phyloP scores from a whole-genome alignment of 306 rosid genomes.

The Castanospermum australe region DNA sequence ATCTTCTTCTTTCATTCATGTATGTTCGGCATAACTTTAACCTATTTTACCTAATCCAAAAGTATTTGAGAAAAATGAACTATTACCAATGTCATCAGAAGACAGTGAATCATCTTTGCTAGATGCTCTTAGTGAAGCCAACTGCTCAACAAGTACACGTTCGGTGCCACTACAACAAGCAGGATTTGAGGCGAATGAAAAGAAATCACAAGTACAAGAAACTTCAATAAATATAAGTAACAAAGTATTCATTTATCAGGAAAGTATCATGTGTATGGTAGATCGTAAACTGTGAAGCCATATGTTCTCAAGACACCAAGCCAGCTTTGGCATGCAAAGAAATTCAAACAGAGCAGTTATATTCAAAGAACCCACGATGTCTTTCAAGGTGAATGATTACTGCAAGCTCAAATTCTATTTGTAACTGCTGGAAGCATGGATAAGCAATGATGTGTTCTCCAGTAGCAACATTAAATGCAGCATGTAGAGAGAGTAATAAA shows the following conservation, averaged over 20 bases:
- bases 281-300: neutral
- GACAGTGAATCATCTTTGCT: conserved; percentile 33
- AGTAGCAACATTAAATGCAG: neutral
- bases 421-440: neutral
- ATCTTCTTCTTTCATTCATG: neutral
- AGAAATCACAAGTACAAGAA: conserved; percentile 7
- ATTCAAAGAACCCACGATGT: neutral
- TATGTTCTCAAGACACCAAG: neutral
- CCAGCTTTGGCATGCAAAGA: neutral
- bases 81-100: conserved; percentile 41
- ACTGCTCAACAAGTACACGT: conserved; percentile 61
- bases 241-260: neutral
- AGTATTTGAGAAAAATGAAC: conserved; percentile 10
- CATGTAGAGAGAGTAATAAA: neutral
- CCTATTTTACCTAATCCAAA: neutral
- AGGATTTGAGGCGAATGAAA: conserved; percentile 15
- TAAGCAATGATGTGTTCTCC: neutral
- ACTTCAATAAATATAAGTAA: neutral
- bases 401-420: neutral
- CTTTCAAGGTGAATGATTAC: conserved; percentile 8
- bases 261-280: neutral
- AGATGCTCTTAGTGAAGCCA: conserved; percentile 64
- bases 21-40: neutral
- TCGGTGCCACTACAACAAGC: conserved; percentile 55
- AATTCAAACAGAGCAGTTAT: neutral